phyloP scores from a whole-genome alignment of 139 green algal genomes.

The Chlorella sp. region DNA sequence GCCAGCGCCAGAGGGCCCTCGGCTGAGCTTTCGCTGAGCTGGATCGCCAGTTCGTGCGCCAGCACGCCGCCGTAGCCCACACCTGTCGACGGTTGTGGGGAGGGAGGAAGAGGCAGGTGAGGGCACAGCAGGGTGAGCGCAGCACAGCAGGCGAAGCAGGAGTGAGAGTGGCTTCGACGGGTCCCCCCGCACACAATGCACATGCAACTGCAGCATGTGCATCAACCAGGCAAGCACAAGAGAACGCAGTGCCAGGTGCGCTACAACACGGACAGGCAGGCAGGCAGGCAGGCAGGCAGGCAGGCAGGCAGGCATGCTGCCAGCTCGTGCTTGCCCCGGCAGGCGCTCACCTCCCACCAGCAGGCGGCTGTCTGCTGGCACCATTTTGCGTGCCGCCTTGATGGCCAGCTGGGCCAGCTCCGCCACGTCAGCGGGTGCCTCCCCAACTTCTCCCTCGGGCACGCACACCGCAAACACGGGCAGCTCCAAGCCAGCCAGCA shows the following conservation, averaged over 20 bases:
- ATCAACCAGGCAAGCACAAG: no score
- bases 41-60: conserved; percentile 76
- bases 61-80: conserved; percentile 67
- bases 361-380: conserved; percentile 5
- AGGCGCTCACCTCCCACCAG: conserved; percentile 49
- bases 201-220: no score
- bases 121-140: background rate
- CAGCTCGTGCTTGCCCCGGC: background rate
- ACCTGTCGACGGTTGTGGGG: background rate
- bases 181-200: no score
- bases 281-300: background rate
- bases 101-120: background rate
- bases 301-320: background rate
- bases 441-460: conserved; percentile 20
- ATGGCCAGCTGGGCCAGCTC: conserved; percentile 50
- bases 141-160: no score
- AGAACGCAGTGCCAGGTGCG: no score
- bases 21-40: conserved; percentile 42
- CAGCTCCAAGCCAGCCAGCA: conserved; percentile 40
- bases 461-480: conserved; percentile 44
- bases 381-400: conserved; percentile 33
- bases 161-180: no score
- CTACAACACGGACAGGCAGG: no score
- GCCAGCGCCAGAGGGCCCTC: conserved; percentile 62
- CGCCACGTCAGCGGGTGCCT: conserved; percentile 39